Percentiles rank a stretch among this genome's conserved stretches.
Conservation (phyloP, 1,284 basidiomycete species). For the Veloboletus limbatus region DNA sequence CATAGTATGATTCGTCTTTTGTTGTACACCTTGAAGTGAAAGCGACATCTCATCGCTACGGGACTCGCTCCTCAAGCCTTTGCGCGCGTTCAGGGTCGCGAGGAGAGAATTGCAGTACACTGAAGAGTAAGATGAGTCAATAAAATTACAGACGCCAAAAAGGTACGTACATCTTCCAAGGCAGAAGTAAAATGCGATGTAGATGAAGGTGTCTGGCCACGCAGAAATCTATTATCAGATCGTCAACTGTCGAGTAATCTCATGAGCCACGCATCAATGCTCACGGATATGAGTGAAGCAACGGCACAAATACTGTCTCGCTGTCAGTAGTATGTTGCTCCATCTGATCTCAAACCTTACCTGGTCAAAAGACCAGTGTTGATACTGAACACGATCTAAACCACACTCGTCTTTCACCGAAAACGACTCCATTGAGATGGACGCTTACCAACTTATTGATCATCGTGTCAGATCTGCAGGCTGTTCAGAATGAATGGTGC, state of each 20-base stretch:
- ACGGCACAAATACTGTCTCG: conserved; percentile 38
- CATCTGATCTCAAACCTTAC: conserved; percentile 5
- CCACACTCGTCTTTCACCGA: neutral
- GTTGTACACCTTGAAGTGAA: conserved; percentile 31
- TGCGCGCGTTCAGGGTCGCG: conserved; percentile 50
- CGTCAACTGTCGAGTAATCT: neutral
- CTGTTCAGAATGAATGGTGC: neutral
- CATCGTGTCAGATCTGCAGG: conserved; percentile 45
- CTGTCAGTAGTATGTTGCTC: neutral
- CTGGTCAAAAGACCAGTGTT: conserved; percentile 47
- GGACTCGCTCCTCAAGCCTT: conserved; percentile 32
- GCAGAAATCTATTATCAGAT: conserved; percentile 33
- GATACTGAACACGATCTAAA: conserved; percentile 47
- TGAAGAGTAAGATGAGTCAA: conserved; percentile 13
- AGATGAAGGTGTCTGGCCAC: conserved; percentile 45
- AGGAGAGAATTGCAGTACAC: conserved; percentile 54
- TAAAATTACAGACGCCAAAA: neutral
- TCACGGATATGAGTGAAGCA: conserved; percentile 44
- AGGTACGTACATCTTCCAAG: conserved; percentile 43
- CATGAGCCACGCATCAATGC: conserved; percentile 1
- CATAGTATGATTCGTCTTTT: conserved; percentile 25
- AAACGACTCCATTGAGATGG: neutral
- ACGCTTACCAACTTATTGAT: conserved; percentile 44
- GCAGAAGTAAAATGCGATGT: conserved; percentile 53
- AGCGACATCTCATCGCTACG: conserved; percentile 33